A percentile compares a stretch with the other conserved stretches of the same genome.
Conservation (phyloP, 1,284 basidiomycete genomes). For the Sporisorium graminicola region DNA sequence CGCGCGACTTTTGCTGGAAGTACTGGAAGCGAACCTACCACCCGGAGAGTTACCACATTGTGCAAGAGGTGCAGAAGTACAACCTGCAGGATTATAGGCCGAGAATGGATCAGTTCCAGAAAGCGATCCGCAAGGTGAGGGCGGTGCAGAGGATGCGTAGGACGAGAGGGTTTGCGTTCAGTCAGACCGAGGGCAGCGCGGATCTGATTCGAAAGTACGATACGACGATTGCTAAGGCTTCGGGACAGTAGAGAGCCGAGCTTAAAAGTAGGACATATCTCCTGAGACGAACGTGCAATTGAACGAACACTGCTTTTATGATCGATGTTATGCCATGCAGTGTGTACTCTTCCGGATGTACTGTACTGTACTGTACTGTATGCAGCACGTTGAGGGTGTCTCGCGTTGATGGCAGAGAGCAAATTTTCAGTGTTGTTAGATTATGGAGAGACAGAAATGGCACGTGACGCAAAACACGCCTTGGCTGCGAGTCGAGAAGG, state of each 20-base stretch:
- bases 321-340: background rate
- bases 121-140: constrained; percentile 68
- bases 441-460: background rate
- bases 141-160: constrained; percentile 67
- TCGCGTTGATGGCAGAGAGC: background rate
- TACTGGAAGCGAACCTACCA: constrained; percentile 79
- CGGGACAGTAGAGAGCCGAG: constrained; percentile 35
- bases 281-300: background rate
- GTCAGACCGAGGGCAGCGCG: constrained; percentile 66
- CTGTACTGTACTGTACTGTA: background rate
- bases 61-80: constrained; percentile 91
- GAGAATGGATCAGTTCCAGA: constrained; percentile 86
- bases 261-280: background rate
- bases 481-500: too few species aligned
- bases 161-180: constrained; percentile 67
- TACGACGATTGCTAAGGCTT: constrained; percentile 59
- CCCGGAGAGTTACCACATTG: constrained; percentile 93
- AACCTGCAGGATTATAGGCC: constrained; percentile 97
- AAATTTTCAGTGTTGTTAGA: constrained; percentile 1
- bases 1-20: constrained; percentile 77
- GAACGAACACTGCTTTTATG: background rate
- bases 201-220: constrained; percentile 68
- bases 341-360: too few species aligned
- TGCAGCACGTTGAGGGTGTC: too few species aligned
- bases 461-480: constrained; percentile 26